Conservation (phyloP, 2,329 filamentous ascomycete genomes). For the Colletotrichum incanum region DNA sequence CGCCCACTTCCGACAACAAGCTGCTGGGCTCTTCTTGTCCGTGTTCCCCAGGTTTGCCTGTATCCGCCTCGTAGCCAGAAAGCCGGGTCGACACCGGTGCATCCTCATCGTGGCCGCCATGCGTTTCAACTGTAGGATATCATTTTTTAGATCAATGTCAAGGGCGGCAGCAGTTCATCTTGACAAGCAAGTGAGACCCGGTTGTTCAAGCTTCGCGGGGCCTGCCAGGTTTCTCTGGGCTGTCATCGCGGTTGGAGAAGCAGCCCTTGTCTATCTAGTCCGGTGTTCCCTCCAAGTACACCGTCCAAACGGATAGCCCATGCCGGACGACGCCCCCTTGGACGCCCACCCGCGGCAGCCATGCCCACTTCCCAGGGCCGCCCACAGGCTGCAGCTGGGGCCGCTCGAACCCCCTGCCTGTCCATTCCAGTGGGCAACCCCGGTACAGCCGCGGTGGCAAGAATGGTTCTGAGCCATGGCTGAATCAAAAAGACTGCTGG, state of each 20-base stretch:
- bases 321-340: conserved; percentile 32
- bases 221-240: conserved; percentile 37
- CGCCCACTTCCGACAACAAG: neutral
- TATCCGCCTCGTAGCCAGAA: neutral
- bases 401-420: conserved; percentile 14
- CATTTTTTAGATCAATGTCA: conserved; percentile 24
- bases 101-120: conserved; percentile 13
- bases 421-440: conserved; percentile 2
- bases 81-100: neutral
- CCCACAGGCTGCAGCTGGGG: conserved; percentile 10
- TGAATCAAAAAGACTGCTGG: conserved; percentile 21
- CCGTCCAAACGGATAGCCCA: conserved; percentile 40
- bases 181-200: conserved; percentile 29
- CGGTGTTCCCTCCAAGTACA: conserved; percentile 31
- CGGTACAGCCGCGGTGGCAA: conserved; percentile 32
- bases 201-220: conserved; percentile 43
- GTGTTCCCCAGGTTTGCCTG: neutral
- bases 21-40: neutral
- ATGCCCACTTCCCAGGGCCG: conserved; percentile 34
- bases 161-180: conserved; percentile 34
- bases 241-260: conserved; percentile 31
- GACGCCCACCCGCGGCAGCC: conserved; percentile 35
- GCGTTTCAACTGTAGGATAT: too few species aligned
- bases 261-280: conserved; percentile 26
- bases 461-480: conserved; percentile 22